Evolutionary conservation across 805 yeast species (phyloP).

Genomic region (Lachancea kluyveri): DNA sequence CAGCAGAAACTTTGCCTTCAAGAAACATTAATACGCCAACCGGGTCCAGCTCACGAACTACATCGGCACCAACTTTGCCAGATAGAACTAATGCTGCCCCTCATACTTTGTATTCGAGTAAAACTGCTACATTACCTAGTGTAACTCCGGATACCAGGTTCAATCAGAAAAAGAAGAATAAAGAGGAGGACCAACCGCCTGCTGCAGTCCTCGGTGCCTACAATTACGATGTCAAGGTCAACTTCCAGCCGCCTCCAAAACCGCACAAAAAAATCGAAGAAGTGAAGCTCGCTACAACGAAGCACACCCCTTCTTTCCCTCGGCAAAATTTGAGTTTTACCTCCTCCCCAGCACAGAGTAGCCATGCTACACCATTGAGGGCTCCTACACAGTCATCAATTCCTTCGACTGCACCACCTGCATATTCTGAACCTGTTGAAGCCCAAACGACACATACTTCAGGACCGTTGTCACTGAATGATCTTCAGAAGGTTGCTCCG

Average conservation of each 20-base stretch:
- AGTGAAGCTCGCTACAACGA: conserved; percentile 4
- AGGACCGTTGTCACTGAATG: too few species aligned
- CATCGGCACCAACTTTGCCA: conserved; percentile 17
- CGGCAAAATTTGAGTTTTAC: conserved; percentile 23
- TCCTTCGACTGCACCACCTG: too few species aligned
- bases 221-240: conserved; percentile 29
- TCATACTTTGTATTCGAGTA: background rate
- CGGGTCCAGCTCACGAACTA: background rate
- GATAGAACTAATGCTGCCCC: background rate
- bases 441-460: too few species aligned
- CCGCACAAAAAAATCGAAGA: conserved; percentile 15
- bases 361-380: too few species aligned
- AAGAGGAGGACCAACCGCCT: conserved; percentile 19
- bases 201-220: conserved; percentile 33
- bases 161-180: too few species aligned
- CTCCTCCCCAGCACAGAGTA: too few species aligned
- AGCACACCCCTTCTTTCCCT: conserved; percentile 1
- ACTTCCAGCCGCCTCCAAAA: conserved; percentile 37
- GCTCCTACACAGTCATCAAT: too few species aligned
- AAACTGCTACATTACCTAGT: too few species aligned
- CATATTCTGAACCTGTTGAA: too few species aligned
- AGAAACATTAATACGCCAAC: background rate
- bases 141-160: too few species aligned
- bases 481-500: too few species aligned
- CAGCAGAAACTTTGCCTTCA: too few species aligned